These are phyloP conservation scores for Cystofilobasidium ferigula DNA, from an alignment of 768 basidiomycete species.

Conservation along the genomic window DNA sequence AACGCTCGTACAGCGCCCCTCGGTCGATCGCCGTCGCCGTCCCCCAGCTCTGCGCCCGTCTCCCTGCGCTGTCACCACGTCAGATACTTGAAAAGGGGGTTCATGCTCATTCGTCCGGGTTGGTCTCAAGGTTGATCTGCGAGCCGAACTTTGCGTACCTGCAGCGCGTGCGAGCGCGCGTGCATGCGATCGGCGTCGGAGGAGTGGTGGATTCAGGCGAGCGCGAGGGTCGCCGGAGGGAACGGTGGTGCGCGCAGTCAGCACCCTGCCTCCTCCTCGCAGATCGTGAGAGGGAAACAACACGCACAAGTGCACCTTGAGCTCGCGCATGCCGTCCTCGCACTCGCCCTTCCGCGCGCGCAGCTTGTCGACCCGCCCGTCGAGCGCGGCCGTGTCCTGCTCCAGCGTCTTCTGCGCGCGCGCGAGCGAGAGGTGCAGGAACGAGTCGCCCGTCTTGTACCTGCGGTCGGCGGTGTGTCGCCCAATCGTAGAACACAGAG, in stretches of 20 bases:
- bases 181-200: background rate
- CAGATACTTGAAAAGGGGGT: background rate
- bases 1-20: too few species aligned
- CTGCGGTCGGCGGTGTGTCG: constrained; percentile 43
- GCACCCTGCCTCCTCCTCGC: background rate
- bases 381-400: constrained; percentile 31
- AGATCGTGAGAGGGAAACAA: background rate
- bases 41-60: too few species aligned
- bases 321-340: constrained; percentile 37
- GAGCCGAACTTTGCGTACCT: constrained; percentile 80
- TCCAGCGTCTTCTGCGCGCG: constrained; percentile 45
- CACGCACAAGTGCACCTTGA: constrained; percentile 38
- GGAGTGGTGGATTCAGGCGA: background rate
- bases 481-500: too few species aligned
- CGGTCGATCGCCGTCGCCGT: too few species aligned
- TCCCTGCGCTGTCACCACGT: too few species aligned
- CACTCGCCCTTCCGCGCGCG: constrained; percentile 34
- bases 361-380: constrained; percentile 32
- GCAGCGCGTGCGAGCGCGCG: background rate
- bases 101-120: constrained; percentile 21
- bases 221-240: too few species aligned
- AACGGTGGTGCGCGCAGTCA: too few species aligned
- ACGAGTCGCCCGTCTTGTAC: constrained; percentile 82
- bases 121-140: constrained; percentile 78
- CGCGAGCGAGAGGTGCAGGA: constrained; percentile 62